Base-by-base conservation (phyloP, 495 filamentous ascomycete species). In the Penicillium nucicola region DNA sequence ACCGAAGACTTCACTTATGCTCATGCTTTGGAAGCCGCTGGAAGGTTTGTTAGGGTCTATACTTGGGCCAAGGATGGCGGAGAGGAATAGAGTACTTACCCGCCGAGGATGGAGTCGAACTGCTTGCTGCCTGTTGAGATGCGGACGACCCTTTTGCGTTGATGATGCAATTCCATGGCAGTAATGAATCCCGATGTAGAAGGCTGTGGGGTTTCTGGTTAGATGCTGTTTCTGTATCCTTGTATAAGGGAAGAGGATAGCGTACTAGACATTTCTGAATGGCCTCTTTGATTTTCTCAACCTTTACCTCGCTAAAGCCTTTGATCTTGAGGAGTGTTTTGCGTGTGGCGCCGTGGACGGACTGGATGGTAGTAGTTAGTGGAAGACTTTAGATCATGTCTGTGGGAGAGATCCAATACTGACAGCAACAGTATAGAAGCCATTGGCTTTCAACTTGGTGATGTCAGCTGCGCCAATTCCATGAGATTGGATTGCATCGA, bases 251-350 rank as follows among this genome's bases (percentile, higher is more conserved):
- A 28, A 28, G 25, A 8, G 25, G 25, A 28, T 9, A 28, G 25
- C 25, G 10, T 68, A 88, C 86, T 59, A 84, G 71, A 50, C 84
- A 84, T 58, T 91, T 91, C 50, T 77, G 73, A 33, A 85, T 78
- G 17, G 87, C 87, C 55, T 90, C 87, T 60, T 89, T 90, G 62
- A 91, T 75, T 62, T 89, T 90, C 50, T 90, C 88, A 11, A 90
- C 88, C 66, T 90, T 90, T 58, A 84, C 76, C 60, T 91, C 88
- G 46, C 85, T 89, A 67, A 90, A 89, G 6, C 87, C 87, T 61
- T 87, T 88, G 63, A 90, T 88, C 62, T 86, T 89, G 48, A 85
- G 65, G 28, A 90, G 74, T 23, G 74, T 83, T 53, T 77, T 82
- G 32, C 83, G 77, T 5, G 85, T 88, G 14, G 84, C 82, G 14